Base-by-base conservation (phyloP, 2,329 filamentous ascomycete genomes). In the Claviceps sp. region DNA sequence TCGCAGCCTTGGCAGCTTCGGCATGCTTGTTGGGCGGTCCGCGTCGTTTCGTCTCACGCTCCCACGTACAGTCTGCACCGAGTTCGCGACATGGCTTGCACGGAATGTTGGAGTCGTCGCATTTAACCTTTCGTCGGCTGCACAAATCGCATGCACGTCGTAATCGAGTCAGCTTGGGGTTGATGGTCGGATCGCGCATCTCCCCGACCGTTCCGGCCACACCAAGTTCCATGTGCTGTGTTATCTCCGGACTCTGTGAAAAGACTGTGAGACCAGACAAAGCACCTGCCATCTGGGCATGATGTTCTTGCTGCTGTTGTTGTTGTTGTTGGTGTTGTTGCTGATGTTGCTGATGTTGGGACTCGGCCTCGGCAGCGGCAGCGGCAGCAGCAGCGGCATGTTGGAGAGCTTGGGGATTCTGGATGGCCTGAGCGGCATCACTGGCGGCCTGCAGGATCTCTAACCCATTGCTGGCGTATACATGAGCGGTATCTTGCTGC, bases 91-190 rank as follows among this genome's bases (percentile, higher is more conserved):
- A 81, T 4, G 77, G 76, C 26, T 72, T 72, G 59, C 78, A 81
- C 1, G 77, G 77, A n/a, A 77, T 71, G 22, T 72, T 70, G 41
- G 70, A 67, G 55, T 78, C 76, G 60, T 80, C 76, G 62, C 77
- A 81, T 65, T 81, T 81, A 45, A 81, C 78, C 55, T 81, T 81
- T 53, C 78, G 75, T 63, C 77, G 74, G 54, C 77, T 80, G 61
- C 78, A 81, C 71, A 81, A 76, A 57, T 81, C 78, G 58, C 78
- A 81, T 14, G 78, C 78, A 48, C 78, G 73, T 54, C 78, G 70
- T 37, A 81, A 69, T 6, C 78, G 74, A 30, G 76, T 80, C 46
- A 76, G 66, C 64, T 78, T 79, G 16, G 70, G 70, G 51, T 72
- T 73, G 51, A 72, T 62, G 13, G 66, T 68, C 7, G 70, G 68